Conservation (phyloP, 345 rosid species). For the Bruguiera gymnorhiza region DNA sequence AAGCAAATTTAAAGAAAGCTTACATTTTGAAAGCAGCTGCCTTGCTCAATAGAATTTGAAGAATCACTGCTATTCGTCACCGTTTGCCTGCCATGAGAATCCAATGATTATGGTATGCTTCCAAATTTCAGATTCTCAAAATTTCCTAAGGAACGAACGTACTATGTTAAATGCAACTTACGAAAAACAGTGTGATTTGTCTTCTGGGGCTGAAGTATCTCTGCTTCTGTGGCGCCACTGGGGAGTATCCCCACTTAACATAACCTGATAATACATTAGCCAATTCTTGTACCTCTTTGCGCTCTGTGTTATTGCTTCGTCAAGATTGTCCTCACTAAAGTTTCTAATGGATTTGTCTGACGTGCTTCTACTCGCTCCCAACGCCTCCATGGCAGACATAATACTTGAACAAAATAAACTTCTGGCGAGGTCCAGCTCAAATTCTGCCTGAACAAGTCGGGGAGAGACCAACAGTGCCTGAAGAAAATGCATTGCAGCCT, state of each 20-base stretch:
- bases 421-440: constrained; percentile 51
- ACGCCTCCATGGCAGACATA: constrained; percentile 6
- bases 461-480: constrained; percentile 64
- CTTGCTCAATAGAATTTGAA: constrained; percentile 25
- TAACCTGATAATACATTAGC: constrained; percentile 70
- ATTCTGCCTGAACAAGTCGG: constrained; percentile 32
- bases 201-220: constrained; percentile 13
- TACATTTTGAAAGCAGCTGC: constrained; percentile 27
- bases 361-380: constrained; percentile 1
- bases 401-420: constrained; percentile 37
- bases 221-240: constrained; percentile 23
- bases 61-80: constrained; percentile 19
- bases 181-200: constrained; percentile 24
- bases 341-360: constrained; percentile 8
- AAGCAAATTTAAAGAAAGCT: constrained; percentile 7
- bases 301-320: constrained; percentile 40
- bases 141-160: background rate
- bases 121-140: background rate
- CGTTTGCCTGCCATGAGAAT: constrained; percentile 31
- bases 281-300: constrained; percentile 61
- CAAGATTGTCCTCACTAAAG: constrained; percentile 9
- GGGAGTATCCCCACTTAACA: constrained; percentile 48
- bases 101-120: constrained; percentile 12
- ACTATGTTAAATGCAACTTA: constrained; percentile 16
- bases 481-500: constrained; percentile 67